Conservation (phyloP, 768 basidiomycete genomes). For the Chalciporus sphaerocephalus region DNA sequence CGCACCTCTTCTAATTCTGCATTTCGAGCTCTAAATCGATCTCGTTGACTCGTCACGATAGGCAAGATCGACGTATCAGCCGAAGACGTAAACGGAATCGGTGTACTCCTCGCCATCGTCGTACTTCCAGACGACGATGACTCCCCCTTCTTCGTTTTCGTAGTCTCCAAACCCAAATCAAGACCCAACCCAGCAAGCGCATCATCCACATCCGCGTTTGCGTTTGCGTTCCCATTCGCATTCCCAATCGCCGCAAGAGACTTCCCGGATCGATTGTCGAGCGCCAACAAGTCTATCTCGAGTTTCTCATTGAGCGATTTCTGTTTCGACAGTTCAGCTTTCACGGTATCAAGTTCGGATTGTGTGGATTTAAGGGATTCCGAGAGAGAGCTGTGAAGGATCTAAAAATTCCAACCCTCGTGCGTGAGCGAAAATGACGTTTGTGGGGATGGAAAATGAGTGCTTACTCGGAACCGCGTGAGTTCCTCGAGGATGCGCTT, state of each 20-base stretch:
- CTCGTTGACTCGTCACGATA: constrained; percentile 95
- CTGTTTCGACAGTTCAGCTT: constrained; percentile 72
- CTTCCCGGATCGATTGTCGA: constrained; percentile 49
- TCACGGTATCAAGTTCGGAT: constrained; percentile 53
- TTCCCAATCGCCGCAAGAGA: too few species aligned
- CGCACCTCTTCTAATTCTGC: constrained; percentile 91
- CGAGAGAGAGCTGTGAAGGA: constrained; percentile 79
- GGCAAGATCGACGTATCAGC: constrained; percentile 96
- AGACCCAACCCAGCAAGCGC: constrained; percentile 71
- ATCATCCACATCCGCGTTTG: constrained; percentile 40
- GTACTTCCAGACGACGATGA: constrained; percentile 16
- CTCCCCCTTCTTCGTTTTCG: constrained; percentile 18
- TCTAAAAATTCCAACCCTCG: constrained; percentile 44
- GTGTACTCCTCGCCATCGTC: constrained; percentile 47
- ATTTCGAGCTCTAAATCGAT: constrained; percentile 96
- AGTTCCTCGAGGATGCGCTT: constrained; percentile 88
- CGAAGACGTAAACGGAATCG: constrained; percentile 66
- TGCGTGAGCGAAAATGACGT: constrained; percentile 1
- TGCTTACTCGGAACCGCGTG: constrained; percentile 77
- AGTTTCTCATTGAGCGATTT: constrained; percentile 80
- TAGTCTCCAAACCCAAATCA: constrained; percentile 33
- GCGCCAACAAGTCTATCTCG: constrained; percentile 82
- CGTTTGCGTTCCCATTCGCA: constrained; percentile 18
- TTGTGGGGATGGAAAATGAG: not conserved
- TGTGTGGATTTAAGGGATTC: constrained; percentile 55